Conservation (phyloP, 257 asterid genomes). For the Handroanthus guayacan region DNA sequence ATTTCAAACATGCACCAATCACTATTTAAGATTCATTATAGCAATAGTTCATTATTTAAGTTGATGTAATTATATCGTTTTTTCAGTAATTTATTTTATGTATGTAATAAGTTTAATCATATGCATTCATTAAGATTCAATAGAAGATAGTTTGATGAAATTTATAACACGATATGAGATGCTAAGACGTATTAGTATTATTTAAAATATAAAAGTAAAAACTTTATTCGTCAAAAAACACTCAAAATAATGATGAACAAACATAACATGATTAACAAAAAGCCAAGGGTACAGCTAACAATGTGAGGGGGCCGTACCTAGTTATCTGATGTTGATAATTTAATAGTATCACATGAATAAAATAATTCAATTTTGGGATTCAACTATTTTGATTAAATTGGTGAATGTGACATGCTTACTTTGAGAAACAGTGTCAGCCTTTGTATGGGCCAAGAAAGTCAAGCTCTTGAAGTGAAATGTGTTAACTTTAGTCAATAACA, state of each 20-base stretch:
- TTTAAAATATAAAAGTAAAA: not conserved
- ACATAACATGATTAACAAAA: too few relatives aligned
- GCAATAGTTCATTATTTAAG: too few relatives aligned
- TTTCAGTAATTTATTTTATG: too few relatives aligned
- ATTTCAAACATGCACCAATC: too few relatives aligned
- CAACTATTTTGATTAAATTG: conserved; percentile 29
- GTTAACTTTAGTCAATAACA: conserved; percentile 22
- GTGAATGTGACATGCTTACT: conserved; percentile 31
- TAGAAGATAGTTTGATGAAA: too few relatives aligned
- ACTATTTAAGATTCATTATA: too few relatives aligned
- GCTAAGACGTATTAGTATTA: too few relatives aligned
- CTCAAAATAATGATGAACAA: not conserved
- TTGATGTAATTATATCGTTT: too few relatives aligned
- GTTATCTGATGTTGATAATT: not conserved
- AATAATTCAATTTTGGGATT: not conserved
- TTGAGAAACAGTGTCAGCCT: conserved; percentile 13
- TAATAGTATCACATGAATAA: not conserved
- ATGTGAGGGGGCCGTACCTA: not conserved
- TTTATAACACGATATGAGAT: too few relatives aligned
- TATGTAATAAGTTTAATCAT: too few relatives aligned
- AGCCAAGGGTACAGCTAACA: not conserved
- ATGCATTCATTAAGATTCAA: too few relatives aligned
- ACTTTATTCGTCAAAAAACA: not conserved
- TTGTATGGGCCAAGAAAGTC: conserved; percentile 31
- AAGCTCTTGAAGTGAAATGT: conserved; percentile 1